These are phyloP conservation scores for Colletotrichum sp. DNA, from an alignment of 2,329 filamentous ascomycete genomes.

Conservation along the genomic window DNA sequence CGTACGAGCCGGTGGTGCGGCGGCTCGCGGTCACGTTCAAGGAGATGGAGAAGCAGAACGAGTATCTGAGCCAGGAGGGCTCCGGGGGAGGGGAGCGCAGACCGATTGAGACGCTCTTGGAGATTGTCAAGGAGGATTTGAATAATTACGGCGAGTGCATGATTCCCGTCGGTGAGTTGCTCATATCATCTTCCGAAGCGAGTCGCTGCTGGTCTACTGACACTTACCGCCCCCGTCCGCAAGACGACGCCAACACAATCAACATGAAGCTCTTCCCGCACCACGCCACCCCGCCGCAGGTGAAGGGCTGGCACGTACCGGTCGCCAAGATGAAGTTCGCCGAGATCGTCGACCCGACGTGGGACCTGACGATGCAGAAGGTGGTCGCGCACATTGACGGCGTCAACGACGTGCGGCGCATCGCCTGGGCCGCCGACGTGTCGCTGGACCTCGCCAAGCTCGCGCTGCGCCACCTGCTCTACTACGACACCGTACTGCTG, in stretches of 20 bases:
- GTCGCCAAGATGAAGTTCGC: conserved; percentile 72
- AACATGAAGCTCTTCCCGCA: conserved; percentile 96
- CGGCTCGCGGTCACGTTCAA: conserved; percentile 86
- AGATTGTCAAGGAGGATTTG: conserved; percentile 81
- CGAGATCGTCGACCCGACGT: conserved; percentile 69
- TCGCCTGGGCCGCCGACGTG: conserved; percentile 84
- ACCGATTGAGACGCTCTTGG: conserved; percentile 83
- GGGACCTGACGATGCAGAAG: conserved; percentile 79
- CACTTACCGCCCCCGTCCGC: conserved; percentile 18
- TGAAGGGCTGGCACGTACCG: conserved; percentile 91
- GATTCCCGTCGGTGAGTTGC: conserved; percentile 83
- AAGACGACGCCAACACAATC: conserved; percentile 91
- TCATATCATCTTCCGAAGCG: not conserved
- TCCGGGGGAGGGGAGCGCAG: conserved; percentile 51
- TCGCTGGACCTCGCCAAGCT: conserved; percentile 86
- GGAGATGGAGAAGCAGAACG: conserved; percentile 89
- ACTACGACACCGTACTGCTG: conserved; percentile 89
- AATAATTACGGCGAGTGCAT: conserved; percentile 99
- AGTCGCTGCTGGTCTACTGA: not conserved
- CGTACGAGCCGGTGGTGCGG: conserved; percentile 84
- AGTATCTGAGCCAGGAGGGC: conserved; percentile 74
- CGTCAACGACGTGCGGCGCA: conserved; percentile 85
- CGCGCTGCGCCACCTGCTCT: conserved; percentile 86
- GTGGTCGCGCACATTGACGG: conserved; percentile 90
- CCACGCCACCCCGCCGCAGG: conserved; percentile 75